phyloP scores from a whole-genome alignment of 768 basidiomycete species.

The Rhizopogon vesiculosus region DNA sequence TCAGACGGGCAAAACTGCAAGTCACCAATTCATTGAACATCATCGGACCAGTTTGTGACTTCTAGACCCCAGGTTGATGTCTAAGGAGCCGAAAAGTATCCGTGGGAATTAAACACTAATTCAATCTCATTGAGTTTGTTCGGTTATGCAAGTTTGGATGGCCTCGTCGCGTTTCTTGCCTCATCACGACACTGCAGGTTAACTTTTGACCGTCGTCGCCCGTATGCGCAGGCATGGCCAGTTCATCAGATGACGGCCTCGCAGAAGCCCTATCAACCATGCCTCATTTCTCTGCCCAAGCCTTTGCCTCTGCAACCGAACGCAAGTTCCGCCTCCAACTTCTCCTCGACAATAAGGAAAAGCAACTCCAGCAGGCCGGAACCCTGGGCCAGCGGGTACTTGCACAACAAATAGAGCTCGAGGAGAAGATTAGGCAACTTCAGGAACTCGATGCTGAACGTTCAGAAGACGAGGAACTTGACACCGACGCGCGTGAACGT shows the following conservation, averaged over 20 bases:
- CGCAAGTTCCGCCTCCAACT: conserved; percentile 58
- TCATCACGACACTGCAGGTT: conserved; percentile 8
- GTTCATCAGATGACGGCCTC: conserved; percentile 34
- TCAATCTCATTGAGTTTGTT: not conserved
- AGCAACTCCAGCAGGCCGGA: conserved; percentile 87
- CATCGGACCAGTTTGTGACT: too few species aligned
- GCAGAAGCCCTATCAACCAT: conserved; percentile 27
- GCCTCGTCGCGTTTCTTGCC: not conserved
- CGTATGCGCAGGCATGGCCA: conserved; percentile 31
- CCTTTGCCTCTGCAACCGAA: conserved; percentile 50
- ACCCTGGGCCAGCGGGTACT: conserved; percentile 92
- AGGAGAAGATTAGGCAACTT: conserved; percentile 79
- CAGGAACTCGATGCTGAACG: conserved; percentile 67
- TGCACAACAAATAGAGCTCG: conserved; percentile 89
- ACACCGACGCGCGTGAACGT: conserved; percentile 63
- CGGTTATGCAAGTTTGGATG: not conserved
- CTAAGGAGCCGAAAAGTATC: not conserved
- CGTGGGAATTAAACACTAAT: conserved; percentile 1
- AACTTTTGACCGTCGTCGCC: conserved; percentile 8
- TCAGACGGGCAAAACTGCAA: too few species aligned
- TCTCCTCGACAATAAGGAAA: conserved; percentile 87
- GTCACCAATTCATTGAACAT: too few species aligned
- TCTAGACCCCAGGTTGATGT: too few species aligned
- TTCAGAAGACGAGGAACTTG: conserved; percentile 57
- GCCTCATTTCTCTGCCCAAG: conserved; percentile 36